A percentile compares a stretch with the other conserved stretches of the same genome.
Conservation (phyloP, 140 eudicot species). For the Oenanthe javanica region DNA sequence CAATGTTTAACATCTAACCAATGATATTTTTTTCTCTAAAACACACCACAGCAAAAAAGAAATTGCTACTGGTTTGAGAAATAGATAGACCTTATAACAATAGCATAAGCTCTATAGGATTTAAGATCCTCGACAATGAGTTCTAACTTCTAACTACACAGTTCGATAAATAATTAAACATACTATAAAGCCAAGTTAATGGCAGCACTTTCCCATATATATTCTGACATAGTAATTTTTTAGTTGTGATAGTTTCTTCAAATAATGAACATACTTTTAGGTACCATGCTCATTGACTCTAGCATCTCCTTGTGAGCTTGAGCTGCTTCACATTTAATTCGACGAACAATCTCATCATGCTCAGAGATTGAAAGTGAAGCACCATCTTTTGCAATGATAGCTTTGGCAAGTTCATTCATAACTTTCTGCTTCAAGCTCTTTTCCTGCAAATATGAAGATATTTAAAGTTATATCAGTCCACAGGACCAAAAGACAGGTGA, state of each 20-base stretch:
- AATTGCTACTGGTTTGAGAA: background rate
- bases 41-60: background rate
- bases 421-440: slow-evolving; percentile 45
- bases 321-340: slow-evolving; percentile 39
- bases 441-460: slow-evolving; percentile 31
- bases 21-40: background rate
- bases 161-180: background rate
- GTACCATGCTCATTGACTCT: slow-evolving; percentile 32
- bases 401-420: slow-evolving; percentile 55
- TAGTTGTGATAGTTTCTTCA: background rate
- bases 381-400: slow-evolving; percentile 39
- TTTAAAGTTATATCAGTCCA: slow-evolving; percentile 1
- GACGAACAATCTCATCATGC: slow-evolving; percentile 49
- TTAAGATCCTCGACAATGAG: background rate
- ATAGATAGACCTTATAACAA: background rate
- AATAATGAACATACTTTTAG: slow-evolving; percentile 36
- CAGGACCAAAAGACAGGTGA: background rate
- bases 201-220: background rate
- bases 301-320: slow-evolving; percentile 58
- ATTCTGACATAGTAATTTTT: background rate
- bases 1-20: background rate
- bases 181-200: background rate
- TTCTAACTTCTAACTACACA: background rate
- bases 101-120: background rate
- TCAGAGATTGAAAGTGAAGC: slow-evolving; percentile 55